Conservation (phyloP, 495 filamentous ascomycete species). For the Sordaria brevicollis region DNA sequence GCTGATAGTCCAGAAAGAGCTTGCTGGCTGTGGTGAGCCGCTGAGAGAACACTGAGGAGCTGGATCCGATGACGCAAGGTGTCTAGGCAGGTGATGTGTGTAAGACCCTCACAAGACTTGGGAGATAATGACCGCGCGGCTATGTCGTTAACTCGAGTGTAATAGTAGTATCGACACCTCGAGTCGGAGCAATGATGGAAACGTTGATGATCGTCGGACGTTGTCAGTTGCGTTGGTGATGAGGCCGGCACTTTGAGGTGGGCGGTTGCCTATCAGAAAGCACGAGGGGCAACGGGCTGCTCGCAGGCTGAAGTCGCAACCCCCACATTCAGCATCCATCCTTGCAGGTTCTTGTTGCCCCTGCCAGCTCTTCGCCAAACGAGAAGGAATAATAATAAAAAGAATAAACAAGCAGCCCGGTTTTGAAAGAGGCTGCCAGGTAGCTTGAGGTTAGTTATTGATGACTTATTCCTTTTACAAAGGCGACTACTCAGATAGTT, state of each 20-base stretch:
- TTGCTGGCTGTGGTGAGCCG: background rate
- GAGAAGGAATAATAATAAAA: too few species aligned
- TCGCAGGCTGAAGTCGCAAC: too few species aligned
- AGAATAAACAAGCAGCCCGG: too few species aligned
- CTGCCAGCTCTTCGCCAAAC: too few species aligned
- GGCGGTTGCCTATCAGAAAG: background rate
- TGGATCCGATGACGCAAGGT: background rate
- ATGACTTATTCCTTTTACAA: too few species aligned
- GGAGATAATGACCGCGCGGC: background rate
- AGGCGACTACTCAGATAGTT: too few species aligned
- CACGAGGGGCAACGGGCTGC: background rate
- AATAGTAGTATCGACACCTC: too few species aligned
- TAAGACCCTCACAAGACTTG: background rate
- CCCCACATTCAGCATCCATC: background rate
- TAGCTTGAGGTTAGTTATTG: too few species aligned
- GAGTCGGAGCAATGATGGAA: background rate
- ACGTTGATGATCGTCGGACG: background rate
- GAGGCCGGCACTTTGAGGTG: background rate
- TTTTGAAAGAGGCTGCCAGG: too few species aligned
- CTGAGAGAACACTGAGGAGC: background rate
- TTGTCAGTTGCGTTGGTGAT: background rate
- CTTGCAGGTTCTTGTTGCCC: too few species aligned
- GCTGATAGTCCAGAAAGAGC: background rate
- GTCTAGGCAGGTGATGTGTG: background rate
- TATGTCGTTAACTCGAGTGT: too few species aligned